Conservation (phyloP, 176 grass and related monocot species). For the Avena insularis region DNA sequence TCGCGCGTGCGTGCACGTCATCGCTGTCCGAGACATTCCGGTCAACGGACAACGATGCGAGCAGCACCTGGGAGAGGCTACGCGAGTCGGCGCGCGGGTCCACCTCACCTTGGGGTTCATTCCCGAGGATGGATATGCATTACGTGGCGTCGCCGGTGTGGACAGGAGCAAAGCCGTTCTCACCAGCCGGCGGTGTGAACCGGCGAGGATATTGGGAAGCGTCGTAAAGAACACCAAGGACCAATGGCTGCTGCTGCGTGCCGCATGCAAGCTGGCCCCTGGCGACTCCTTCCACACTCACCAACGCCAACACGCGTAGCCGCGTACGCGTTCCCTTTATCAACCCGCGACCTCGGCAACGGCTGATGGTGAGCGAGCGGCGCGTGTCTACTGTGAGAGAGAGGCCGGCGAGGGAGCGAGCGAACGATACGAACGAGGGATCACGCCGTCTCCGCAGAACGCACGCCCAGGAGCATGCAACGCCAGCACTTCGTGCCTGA, state of each 20-base stretch:
- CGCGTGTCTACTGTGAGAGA: slow-evolving; percentile 8
- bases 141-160: slow-evolving; percentile 51
- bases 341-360: slow-evolving; percentile 28
- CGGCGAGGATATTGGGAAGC: background rate
- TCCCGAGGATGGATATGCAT: background rate
- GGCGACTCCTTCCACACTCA: slow-evolving; percentile 45
- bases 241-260: slow-evolving; percentile 13
- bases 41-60: slow-evolving; percentile 39
- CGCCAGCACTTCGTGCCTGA: slow-evolving; percentile 55
- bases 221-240: slow-evolving; percentile 8
- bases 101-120: background rate
- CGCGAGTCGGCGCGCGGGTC: background rate
- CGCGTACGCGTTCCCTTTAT: slow-evolving; percentile 44
- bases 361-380: slow-evolving; percentile 9
- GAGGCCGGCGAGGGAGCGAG: slow-evolving; percentile 11
- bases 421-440: background rate
- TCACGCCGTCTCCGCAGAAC: background rate
- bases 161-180: slow-evolving; percentile 39
- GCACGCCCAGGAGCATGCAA: slow-evolving; percentile 57
- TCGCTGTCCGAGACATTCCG: slow-evolving; percentile 31
- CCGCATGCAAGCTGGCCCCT: background rate
- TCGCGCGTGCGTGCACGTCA: slow-evolving; percentile 40
- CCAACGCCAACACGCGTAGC: slow-evolving; percentile 21
- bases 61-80: background rate
- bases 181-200: slow-evolving; percentile 43